phyloP scores from a whole-genome alignment of 495 filamentous ascomycete species.

The Neurospora tetraspora region DNA sequence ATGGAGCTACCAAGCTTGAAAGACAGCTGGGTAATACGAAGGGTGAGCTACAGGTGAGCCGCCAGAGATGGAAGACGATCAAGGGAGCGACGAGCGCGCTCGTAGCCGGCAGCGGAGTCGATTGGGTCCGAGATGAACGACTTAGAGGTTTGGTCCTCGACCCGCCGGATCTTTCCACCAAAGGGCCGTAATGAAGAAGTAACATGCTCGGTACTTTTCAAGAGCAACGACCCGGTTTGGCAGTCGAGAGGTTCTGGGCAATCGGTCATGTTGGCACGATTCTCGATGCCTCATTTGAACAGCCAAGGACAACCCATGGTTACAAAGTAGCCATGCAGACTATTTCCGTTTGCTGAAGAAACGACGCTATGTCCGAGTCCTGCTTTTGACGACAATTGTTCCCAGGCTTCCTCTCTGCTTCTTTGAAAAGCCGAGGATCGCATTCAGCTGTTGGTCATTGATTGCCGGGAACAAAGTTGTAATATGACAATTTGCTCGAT shows the following conservation, averaged over 20 bases:
- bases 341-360: not conserved
- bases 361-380: not conserved
- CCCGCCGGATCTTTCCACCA: conserved; percentile 37
- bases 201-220: not conserved
- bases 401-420: not conserved
- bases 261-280: not conserved
- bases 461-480: not conserved
- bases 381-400: not conserved
- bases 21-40: conserved; percentile 46
- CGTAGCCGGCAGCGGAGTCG: conserved; percentile 72
- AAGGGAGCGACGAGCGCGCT: conserved; percentile 64
- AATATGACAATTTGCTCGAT: not conserved
- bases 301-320: not conserved
- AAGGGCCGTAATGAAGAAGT: not conserved
- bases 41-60: conserved; percentile 42
- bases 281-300: not conserved
- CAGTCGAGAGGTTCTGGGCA: not conserved
- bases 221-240: not conserved
- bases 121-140: conserved; percentile 66
- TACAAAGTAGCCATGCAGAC: not conserved
- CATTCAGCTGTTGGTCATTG: not conserved
- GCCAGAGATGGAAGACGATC: conserved; percentile 58
- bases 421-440: not conserved
- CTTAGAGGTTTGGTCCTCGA: conserved; percentile 68
- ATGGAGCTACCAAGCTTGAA: conserved; percentile 40